These are phyloP conservation scores for Boletus vermiculosoides DNA, from an alignment of 768 basidiomycete species.

Conservation along the genomic window DNA sequence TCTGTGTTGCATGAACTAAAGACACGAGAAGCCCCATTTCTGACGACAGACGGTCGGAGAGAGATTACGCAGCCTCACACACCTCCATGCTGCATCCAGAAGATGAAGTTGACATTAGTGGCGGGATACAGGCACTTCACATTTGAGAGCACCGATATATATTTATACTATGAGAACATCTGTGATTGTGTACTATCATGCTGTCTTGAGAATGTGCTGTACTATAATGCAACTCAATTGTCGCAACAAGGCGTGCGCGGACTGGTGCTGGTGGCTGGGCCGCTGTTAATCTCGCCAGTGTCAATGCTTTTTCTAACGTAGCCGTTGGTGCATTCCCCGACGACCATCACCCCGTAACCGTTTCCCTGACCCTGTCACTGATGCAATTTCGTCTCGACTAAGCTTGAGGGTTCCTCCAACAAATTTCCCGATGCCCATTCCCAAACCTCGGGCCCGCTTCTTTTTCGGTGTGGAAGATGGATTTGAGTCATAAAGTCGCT, in stretches of 20 bases:
- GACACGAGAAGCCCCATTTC: slow-evolving; percentile 15
- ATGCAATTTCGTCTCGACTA: slow-evolving; percentile 55
- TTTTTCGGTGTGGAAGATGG: slow-evolving; percentile 27
- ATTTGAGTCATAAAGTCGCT: slow-evolving; percentile 57
- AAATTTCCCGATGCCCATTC: slow-evolving; percentile 80
- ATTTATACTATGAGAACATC: slow-evolving; percentile 8
- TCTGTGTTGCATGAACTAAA: slow-evolving; percentile 6
- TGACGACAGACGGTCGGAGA: slow-evolving; percentile 29
- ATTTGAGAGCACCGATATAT: slow-evolving; percentile 13
- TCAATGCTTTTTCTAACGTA: slow-evolving; percentile 2
- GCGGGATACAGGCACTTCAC: slow-evolving; percentile 22
- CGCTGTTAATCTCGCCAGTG: background rate
- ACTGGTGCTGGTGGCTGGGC: too few species aligned
- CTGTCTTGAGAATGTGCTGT: slow-evolving; percentile 5
- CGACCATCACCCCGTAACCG: background rate
- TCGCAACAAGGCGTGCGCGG: background rate
- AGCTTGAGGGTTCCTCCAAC: slow-evolving; percentile 66
- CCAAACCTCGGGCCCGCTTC: slow-evolving; percentile 63
- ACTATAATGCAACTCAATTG: background rate
- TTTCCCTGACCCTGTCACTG: slow-evolving; percentile 30
- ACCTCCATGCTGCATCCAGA: slow-evolving; percentile 14
- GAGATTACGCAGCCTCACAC: slow-evolving; percentile 20
- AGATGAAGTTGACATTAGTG: slow-evolving; percentile 25
- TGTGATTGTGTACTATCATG: slow-evolving; percentile 6
- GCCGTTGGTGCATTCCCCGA: slow-evolving; percentile 2